Conservation (phyloP, 306 rosid species). For the Vigna angularis region DNA sequence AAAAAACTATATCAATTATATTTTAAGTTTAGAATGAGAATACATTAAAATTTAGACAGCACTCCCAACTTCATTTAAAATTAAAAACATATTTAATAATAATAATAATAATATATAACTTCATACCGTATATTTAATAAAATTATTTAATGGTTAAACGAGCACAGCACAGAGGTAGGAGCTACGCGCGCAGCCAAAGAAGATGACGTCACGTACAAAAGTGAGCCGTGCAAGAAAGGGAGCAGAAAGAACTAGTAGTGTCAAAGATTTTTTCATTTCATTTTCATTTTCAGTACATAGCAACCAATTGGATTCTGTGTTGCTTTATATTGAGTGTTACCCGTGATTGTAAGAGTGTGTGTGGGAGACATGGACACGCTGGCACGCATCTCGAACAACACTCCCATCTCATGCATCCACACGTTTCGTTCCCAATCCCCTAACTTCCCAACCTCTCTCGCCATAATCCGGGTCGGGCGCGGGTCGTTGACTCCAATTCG, state of each 20-base stretch:
- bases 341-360: background rate
- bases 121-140: too few relatives aligned
- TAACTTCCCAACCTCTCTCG: background rate
- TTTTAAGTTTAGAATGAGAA: too few relatives aligned
- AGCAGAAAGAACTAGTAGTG: background rate
- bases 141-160: background rate
- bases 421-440: background rate
- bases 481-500: background rate
- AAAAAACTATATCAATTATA: too few relatives aligned
- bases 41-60: too few relatives aligned
- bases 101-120: too few relatives aligned
- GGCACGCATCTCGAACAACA: background rate
- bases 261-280: background rate
- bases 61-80: too few relatives aligned
- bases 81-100: too few relatives aligned
- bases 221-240: background rate
- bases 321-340: background rate
- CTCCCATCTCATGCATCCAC: background rate
- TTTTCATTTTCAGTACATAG: background rate
- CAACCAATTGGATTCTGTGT: background rate
- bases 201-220: background rate
- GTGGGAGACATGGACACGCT: background rate
- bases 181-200: background rate
- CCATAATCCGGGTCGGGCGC: background rate
- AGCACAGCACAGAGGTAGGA: background rate